Percentiles rank a stretch among this genome's conserved stretches.
These are phyloP conservation scores for Straminergon stramineum DNA, from an alignment of 225 moss, liverwort and hornwort species.

Conservation along the genomic window DNA sequence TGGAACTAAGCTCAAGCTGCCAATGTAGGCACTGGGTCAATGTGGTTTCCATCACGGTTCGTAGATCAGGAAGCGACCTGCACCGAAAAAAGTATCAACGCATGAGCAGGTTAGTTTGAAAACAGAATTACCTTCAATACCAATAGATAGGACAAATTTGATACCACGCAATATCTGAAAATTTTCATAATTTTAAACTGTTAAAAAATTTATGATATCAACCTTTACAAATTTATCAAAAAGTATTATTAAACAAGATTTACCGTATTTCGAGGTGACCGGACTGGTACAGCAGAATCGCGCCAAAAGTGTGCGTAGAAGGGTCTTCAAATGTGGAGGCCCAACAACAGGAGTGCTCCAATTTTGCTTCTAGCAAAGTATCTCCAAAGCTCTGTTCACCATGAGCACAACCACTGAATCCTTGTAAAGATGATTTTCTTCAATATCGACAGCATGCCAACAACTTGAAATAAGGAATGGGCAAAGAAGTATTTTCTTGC, in stretches of 20 bases:
- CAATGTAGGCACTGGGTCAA: constrained; percentile 58
- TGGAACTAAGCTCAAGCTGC: constrained; percentile 58
- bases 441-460: background rate
- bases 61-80: constrained; percentile 90
- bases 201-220: background rate
- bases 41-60: constrained; percentile 57
- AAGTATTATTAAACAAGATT: background rate
- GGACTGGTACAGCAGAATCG: constrained; percentile 54
- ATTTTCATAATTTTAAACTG: background rate
- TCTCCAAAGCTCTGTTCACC: constrained; percentile 42
- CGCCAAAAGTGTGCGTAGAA: constrained; percentile 31
- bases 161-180: background rate
- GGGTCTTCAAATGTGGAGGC: constrained; percentile 49
- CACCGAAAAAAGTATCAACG: background rate
- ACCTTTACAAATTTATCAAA: background rate
- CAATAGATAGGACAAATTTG: background rate
- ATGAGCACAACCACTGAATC: constrained; percentile 6
- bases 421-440: background rate
- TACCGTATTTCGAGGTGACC: constrained; percentile 86
- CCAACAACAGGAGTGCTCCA: constrained; percentile 75
- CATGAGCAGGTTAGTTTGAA: background rate
- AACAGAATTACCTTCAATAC: background rate
- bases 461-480: background rate
- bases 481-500: background rate
- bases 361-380: constrained; percentile 41